A percentile compares a stretch with the other conserved stretches of the same genome.
These are phyloP conservation scores for Physcomitrellopsis africana DNA, from an alignment of 225 moss, liverwort and hornwort genomes.

Conservation along the genomic window DNA sequence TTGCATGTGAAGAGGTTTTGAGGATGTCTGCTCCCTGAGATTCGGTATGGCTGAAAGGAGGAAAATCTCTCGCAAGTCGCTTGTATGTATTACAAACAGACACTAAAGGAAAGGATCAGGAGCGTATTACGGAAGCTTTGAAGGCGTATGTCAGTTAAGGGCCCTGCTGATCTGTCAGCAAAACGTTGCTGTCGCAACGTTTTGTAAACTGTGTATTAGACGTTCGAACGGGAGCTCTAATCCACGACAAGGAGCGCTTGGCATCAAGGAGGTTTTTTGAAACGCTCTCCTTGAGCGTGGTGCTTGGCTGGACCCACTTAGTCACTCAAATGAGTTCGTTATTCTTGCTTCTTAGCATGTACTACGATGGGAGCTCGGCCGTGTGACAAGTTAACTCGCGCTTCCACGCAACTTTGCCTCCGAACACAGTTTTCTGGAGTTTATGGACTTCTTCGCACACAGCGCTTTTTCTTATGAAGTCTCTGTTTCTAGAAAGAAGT, in stretches of 20 bases:
- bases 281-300: constrained; percentile 18
- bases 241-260: neutral
- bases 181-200: constrained; percentile 24
- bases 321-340: neutral
- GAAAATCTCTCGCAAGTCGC: neutral
- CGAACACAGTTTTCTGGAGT: neutral
- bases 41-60: constrained; percentile 1
- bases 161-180: constrained; percentile 23
- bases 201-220: constrained; percentile 23
- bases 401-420: constrained; percentile 34
- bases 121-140: constrained; percentile 24
- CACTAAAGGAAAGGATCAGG: constrained; percentile 19
- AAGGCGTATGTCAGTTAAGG: constrained; percentile 1
- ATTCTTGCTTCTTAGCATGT: constrained; percentile 22
- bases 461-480: neutral
- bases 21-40: constrained; percentile 31
- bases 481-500: constrained; percentile 18
- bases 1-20: constrained; percentile 10
- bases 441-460: constrained; percentile 9
- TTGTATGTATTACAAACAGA: constrained; percentile 21
- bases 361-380: constrained; percentile 12
- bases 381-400: constrained; percentile 24
- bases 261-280: constrained; percentile 10
- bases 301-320: constrained; percentile 8
- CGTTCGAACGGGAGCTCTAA: constrained; percentile 16